Base-by-base conservation (phyloP, 495 filamentous ascomycete species). In the Hyphodiscus hymeniophilus region DNA sequence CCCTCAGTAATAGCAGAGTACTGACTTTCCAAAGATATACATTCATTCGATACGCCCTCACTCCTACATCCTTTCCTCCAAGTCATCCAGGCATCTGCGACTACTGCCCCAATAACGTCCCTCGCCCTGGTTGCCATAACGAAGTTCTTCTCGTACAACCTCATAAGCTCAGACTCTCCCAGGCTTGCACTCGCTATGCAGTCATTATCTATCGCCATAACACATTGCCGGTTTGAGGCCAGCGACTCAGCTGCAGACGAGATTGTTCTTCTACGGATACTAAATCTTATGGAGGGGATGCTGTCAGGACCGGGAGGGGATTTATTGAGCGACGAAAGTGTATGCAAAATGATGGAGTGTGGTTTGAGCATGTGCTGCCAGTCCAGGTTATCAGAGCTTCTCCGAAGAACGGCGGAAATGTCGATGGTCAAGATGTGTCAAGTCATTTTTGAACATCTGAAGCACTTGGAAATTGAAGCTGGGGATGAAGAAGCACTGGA, bases 321-420 rank as follows among this genome's bases (percentile, higher is more conserved):
- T 47, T 72, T 97, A 2, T 75, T 95, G 3, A 89, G 91, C 26
- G 92, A 99, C 57, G 90, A 95, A 67, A 96, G 90, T 60, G 87
- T 99, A 10, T 99, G 92, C 60, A 87, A 95, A 60, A 97, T 99
- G 92, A 97, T 99, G 92, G 92, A 95, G 64, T 90, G 87, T 3
- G 94, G 90, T 3, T 64, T 99, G 51, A 95, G 89, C 62, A 97
- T 99, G 77, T 99, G 92, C 67, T 96, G 90, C 47, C 89, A 96
- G 66, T 79, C 82, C 46, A 79, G 90, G 41, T 76, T 99, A 42
- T 95, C 92, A 15, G 92, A 96, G 57, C 79, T 97, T 8, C 71
- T 99, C 15, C 76, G 90, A 45, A 76, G 89, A 50, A 91, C 89
- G 18, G 94, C 94, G 1, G 92, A 99, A 63, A 92, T 95, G 64